Percentiles rank a stretch among this genome's conserved stretches.
Evolutionary conservation across 257 asterid species (phyloP).

Genomic region (Fraxinus anomala): DNA sequence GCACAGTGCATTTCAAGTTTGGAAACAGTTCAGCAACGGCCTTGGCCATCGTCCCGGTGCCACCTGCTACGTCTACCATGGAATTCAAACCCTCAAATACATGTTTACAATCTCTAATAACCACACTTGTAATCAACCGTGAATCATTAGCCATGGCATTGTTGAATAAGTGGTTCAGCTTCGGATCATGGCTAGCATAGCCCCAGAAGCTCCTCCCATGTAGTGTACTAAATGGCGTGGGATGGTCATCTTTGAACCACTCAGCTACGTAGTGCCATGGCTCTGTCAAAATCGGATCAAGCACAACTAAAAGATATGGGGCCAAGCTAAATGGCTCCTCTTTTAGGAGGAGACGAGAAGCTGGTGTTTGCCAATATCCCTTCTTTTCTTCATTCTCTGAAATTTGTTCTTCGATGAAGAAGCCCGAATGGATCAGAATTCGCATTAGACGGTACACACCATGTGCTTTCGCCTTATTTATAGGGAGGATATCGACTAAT

Average conservation of each 20-base stretch:
- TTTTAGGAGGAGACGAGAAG: slow-evolving; percentile 21
- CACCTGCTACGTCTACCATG: slow-evolving; percentile 28
- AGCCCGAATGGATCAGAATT: slow-evolving; percentile 4
- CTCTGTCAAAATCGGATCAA: slow-evolving; percentile 3
- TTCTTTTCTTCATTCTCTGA: slow-evolving; percentile 1
- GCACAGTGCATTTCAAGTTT: slow-evolving; percentile 13
- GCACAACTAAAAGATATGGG: neutral
- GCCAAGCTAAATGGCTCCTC: slow-evolving; percentile 17
- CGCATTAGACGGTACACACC: slow-evolving; percentile 23
- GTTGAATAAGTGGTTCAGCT: slow-evolving; percentile 1
- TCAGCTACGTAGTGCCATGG: slow-evolving; percentile 6
- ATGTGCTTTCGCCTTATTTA: slow-evolving; percentile 4
- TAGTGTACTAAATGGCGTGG: neutral
- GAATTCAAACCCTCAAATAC: slow-evolving; percentile 18
- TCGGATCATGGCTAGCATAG: neutral
- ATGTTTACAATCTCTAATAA: neutral
- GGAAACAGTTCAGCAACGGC: slow-evolving; percentile 17
- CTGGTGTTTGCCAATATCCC: slow-evolving; percentile 16
- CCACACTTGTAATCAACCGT: neutral
- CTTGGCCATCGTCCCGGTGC: slow-evolving; percentile 19
- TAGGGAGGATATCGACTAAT: slow-evolving; percentile 21
- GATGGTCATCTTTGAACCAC: slow-evolving; percentile 4
- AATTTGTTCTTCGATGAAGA: slow-evolving; percentile 6
- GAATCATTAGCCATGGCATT: slow-evolving; percentile 26
- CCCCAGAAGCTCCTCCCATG: slow-evolving; percentile 20